Percentiles rank a stretch among this genome's conserved stretches.
Evolutionary conservation across 805 yeast species (phyloP).

Genomic region (Komagataella kurtzmanii): DNA sequence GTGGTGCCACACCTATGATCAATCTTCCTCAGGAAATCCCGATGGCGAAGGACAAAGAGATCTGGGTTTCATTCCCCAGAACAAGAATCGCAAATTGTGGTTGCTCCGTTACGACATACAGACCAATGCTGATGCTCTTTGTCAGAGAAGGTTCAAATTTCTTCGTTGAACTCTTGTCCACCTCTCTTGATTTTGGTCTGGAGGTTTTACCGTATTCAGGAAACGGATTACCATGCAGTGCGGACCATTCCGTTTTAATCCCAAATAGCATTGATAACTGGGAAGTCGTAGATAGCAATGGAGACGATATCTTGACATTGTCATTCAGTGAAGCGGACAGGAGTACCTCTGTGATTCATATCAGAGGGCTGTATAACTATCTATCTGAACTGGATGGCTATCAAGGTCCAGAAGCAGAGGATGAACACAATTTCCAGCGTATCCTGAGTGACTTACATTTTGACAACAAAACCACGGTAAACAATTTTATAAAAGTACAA

Average conservation of each 20-base stretch:
- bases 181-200: slow-evolving; percentile 11
- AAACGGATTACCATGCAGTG: slow-evolving; percentile 3
- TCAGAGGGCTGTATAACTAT: slow-evolving; percentile 17
- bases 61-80: slow-evolving; percentile 25
- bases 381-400: neutral
- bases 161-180: slow-evolving; percentile 3
- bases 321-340: slow-evolving; percentile 23
- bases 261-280: slow-evolving; percentile 21
- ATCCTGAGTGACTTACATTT: slow-evolving; percentile 38
- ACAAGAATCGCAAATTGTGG: slow-evolving; percentile 24
- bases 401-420: neutral
- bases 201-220: slow-evolving; percentile 10
- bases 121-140: slow-evolving; percentile 21
- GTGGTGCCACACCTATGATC: slow-evolving; percentile 7
- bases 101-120: slow-evolving; percentile 22
- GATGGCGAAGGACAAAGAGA: slow-evolving; percentile 12
- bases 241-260: slow-evolving; percentile 18
- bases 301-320: slow-evolving; percentile 18
- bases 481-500: slow-evolving; percentile 36
- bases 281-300: slow-evolving; percentile 6
- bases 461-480: slow-evolving; percentile 31
- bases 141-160: slow-evolving; percentile 5
- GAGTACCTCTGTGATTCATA: slow-evolving; percentile 21
- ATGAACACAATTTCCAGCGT: neutral
- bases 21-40: slow-evolving; percentile 1